Base-by-base conservation (phyloP, 2,329 filamentous ascomycete species). In the Trichophyton mentagrophytes region DNA sequence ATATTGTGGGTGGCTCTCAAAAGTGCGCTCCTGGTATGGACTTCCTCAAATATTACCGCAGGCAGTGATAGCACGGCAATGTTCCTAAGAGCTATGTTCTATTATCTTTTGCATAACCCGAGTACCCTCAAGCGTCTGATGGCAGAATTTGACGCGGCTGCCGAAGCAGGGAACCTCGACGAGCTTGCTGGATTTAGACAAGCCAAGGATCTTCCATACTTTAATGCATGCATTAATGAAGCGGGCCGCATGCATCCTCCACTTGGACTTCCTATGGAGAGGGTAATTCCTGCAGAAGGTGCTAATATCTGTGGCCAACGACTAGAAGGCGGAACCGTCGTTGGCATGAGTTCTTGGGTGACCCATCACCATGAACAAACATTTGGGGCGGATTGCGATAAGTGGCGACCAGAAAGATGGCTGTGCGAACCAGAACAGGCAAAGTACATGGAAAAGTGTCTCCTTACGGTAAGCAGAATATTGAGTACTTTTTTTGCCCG, bases 61-160 rank as follows among this genome's bases (percentile, higher is more conserved):
- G 88, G 88, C 2, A 86, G 83, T 1, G 89, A 93, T 72, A 92
- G 88, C 0, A 92, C 88, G 0, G 88, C 87, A 42, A 91, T 91
- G 68, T 84, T 81, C 5, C 78, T 91, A 0, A 81, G 82, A 3
- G 79, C 84, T 5, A 81, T 90, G 0, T 88, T 92, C 67, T 91
- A 91, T 73, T 85, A 84, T 70, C 74, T 91, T 2, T 77, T 90
- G 40, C 85, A 85, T 67, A 82, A 85, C 66, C 85, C 85, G 0
- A 40, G 59, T 9, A 64, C 63, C 27, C 57, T 67, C 46, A 42
- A 33, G 4, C 65, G 64, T 2, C 61, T 70, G 3, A 79, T 81
- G 67, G 66, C 72, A 1, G 88, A 70, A 42, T 49, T 69, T 11
- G 66, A 68, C 33, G 67, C 53, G 44, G 20, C 6, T 63, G 64